Evolutionary conservation across 495 filamentous ascomycete species (phyloP).

Genomic region (Neurospora sp.): DNA sequence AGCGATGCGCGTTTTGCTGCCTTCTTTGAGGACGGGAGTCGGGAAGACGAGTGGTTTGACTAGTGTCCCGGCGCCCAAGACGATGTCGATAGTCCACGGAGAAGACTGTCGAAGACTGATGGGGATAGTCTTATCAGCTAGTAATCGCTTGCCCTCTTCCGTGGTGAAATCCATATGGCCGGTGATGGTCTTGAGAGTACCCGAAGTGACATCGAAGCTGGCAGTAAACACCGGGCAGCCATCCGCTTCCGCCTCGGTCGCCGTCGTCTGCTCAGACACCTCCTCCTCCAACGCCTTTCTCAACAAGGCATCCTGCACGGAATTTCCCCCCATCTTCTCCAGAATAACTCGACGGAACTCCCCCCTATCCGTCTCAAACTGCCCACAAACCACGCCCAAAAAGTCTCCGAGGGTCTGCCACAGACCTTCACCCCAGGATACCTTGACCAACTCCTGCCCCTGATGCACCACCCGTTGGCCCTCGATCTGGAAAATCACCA

Average conservation of each 20-base stretch:
- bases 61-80: slow-evolving; percentile 8
- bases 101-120: slow-evolving; percentile 21
- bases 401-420: background rate
- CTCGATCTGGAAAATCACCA: background rate
- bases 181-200: slow-evolving; percentile 13
- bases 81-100: slow-evolving; percentile 24
- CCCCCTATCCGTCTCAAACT: background rate
- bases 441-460: background rate
- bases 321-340: background rate
- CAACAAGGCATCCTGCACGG: background rate
- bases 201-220: background rate
- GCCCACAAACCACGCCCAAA: background rate
- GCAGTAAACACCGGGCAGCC: slow-evolving; percentile 1
- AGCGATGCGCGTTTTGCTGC: slow-evolving; percentile 31
- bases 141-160: slow-evolving; percentile 14
- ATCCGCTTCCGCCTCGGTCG: background rate
- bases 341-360: background rate
- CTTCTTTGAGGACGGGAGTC: slow-evolving; percentile 25
- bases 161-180: slow-evolving; percentile 20
- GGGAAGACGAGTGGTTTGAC: slow-evolving; percentile 28
- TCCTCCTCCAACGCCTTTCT: slow-evolving; percentile 1
- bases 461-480: background rate
- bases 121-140: slow-evolving; percentile 16
- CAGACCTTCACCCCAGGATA: background rate
- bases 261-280: background rate